Evolutionary conservation across 2,329 filamentous ascomycete species (phyloP).

Genomic region (Paecilomyces niveus): DNA sequence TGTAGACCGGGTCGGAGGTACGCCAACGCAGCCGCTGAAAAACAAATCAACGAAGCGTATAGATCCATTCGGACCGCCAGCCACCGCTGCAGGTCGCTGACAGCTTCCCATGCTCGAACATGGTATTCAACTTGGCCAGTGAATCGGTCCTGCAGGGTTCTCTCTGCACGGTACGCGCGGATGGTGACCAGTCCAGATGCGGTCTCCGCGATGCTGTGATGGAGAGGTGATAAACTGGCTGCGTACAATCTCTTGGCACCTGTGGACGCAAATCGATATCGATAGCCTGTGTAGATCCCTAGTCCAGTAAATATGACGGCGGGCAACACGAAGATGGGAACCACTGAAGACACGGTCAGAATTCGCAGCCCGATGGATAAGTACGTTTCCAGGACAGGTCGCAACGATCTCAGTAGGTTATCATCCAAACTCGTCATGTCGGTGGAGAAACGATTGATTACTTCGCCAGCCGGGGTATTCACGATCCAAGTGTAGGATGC

Average conservation of each 20-base stretch:
- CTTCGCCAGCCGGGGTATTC: constrained; percentile 7
- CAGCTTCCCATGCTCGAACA: constrained; percentile 7
- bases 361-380: constrained; percentile 9
- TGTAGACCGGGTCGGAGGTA: constrained; percentile 2
- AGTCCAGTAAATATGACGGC: constrained; percentile 4
- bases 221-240: constrained; percentile 6
- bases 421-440: constrained; percentile 9
- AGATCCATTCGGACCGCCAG: constrained; percentile 10
- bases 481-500: constrained; percentile 9
- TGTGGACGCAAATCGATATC: constrained; percentile 8
- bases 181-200: constrained; percentile 7
- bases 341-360: constrained; percentile 6
- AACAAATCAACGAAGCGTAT: constrained; percentile 7
- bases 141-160: constrained; percentile 6
- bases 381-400: constrained; percentile 9
- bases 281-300: constrained; percentile 6
- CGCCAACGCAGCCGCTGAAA: constrained; percentile 5
- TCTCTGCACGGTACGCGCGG: constrained; percentile 7
- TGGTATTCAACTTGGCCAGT: constrained; percentile 4
- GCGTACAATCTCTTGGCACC: constrained; percentile 9
- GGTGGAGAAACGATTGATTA: constrained; percentile 10
- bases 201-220: constrained; percentile 8
- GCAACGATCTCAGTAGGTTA: constrained; percentile 5
- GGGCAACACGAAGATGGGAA: constrained; percentile 9
- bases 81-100: constrained; percentile 10